These are phyloP conservation scores for Buxus sempervirens DNA, from an alignment of 164 flowering plant species.

Conservation along the genomic window DNA sequence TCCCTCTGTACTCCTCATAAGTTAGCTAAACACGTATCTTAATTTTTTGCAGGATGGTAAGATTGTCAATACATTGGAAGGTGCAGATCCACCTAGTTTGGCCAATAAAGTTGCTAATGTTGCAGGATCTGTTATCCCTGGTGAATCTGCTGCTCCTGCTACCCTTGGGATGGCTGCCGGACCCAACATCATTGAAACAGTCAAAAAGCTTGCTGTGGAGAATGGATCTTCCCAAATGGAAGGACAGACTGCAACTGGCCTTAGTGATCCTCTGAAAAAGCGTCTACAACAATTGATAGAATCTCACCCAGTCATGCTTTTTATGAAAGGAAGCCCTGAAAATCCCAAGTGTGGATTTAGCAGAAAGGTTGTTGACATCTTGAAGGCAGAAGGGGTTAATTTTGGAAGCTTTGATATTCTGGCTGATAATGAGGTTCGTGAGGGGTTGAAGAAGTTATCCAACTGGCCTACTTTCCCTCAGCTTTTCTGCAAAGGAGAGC, in stretches of 20 bases:
- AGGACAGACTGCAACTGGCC: conserved; percentile 23
- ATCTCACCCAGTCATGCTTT: conserved; percentile 75
- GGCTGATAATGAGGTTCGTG: conserved; percentile 73
- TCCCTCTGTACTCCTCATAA: background rate
- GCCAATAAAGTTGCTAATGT: conserved; percentile 89
- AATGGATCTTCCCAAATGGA: conserved; percentile 36
- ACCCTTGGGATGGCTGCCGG: conserved; percentile 94
- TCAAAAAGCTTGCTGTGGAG: conserved; percentile 55
- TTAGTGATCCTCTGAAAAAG: conserved; percentile 34
- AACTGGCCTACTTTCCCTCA: conserved; percentile 99
- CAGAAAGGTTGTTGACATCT: conserved; percentile 64
- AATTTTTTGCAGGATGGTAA: conserved; percentile 58
- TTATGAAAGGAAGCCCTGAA: conserved; percentile 94
- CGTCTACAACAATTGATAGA: conserved; percentile 55
- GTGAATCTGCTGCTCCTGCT: conserved; percentile 79
- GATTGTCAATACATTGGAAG: conserved; percentile 72
- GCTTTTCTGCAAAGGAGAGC: conserved; percentile 88
- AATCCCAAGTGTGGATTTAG: conserved; percentile 91
- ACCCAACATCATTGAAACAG: conserved; percentile 65
- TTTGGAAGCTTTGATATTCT: conserved; percentile 91
- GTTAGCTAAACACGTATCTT: background rate
- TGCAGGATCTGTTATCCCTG: conserved; percentile 48
- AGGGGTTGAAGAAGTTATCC: conserved; percentile 77
- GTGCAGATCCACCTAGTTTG: conserved; percentile 88
- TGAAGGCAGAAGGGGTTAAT: conserved; percentile 67